Evolutionary conservation across 257 asterid species (phyloP).

Genomic region (Nemophila menziesii): DNA sequence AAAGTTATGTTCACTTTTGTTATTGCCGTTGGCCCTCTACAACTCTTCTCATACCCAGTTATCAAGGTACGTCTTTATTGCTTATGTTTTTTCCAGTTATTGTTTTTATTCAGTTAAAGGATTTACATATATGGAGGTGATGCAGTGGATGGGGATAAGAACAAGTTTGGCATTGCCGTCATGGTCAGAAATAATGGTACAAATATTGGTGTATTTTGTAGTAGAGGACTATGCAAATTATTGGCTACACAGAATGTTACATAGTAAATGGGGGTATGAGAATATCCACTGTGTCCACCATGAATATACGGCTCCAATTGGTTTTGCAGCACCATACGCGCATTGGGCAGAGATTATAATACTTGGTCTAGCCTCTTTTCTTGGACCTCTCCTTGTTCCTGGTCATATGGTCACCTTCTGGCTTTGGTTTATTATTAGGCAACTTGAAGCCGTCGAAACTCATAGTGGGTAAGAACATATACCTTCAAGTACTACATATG

Average conservation of each 20-base stretch:
- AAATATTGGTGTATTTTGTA: conserved; percentile 41
- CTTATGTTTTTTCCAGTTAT: too few species aligned
- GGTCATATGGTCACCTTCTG: conserved; percentile 71
- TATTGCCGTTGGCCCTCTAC: conserved; percentile 49
- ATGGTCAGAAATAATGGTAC: conserved; percentile 36
- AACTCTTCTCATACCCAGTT: conserved; percentile 44
- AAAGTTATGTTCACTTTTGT: conserved; percentile 39
- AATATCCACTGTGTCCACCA: conserved; percentile 68
- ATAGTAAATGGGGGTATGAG: conserved; percentile 49
- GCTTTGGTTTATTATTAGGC: conserved; percentile 55
- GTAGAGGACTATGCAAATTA: conserved; percentile 63
- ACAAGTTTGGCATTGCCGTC: conserved; percentile 67
- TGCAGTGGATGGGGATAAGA: conserved; percentile 57
- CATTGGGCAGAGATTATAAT: conserved; percentile 65
- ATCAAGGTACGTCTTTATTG: conserved; percentile 31
- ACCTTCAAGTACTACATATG: too few species aligned
- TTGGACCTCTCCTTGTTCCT: conserved; percentile 54
- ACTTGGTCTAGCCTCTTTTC: conserved; percentile 53
- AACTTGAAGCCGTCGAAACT: conserved; percentile 63
- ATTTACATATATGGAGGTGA: too few species aligned
- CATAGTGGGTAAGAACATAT: conserved; percentile 61
- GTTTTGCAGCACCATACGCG: conserved; percentile 68
- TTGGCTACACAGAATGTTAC: conserved; percentile 68
- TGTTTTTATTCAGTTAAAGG: too few species aligned
- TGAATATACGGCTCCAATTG: conserved; percentile 60